phyloP scores from a whole-genome alignment of 2,329 filamentous ascomycete species.

The Fusarium neocosmosporiellum region DNA sequence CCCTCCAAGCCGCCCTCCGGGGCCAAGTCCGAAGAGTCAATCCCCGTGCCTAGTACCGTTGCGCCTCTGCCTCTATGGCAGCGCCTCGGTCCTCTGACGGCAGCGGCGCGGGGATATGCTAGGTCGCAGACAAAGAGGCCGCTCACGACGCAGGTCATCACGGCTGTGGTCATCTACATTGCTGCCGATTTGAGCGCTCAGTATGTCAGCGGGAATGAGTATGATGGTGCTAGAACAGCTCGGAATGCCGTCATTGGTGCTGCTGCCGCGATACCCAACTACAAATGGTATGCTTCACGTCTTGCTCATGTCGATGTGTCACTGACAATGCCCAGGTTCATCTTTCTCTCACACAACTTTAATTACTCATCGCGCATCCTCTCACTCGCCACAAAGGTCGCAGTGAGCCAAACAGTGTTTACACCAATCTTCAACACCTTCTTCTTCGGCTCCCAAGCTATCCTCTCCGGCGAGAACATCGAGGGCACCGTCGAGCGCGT shows the following conservation, averaged over 20 bases:
- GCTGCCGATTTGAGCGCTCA: constrained; percentile 83
- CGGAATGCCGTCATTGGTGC: constrained; percentile 81
- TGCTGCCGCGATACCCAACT: constrained; percentile 79
- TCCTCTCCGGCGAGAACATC: constrained; percentile 75
- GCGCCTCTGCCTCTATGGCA: constrained; percentile 62
- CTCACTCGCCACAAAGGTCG: constrained; percentile 80
- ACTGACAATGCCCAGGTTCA: constrained; percentile 67
- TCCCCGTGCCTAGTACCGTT: constrained; percentile 32
- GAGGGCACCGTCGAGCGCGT: constrained; percentile 77
- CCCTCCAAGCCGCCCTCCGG: constrained; percentile 2
- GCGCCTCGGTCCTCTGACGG: constrained; percentile 67
- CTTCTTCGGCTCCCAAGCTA: constrained; percentile 84
- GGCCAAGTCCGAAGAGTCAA: constrained; percentile 28
- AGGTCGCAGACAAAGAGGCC: constrained; percentile 78
- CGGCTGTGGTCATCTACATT: constrained; percentile 81
- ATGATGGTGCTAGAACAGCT: constrained; percentile 75
- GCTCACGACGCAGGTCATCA: constrained; percentile 82
- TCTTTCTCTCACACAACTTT: constrained; percentile 84
- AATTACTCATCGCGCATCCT: constrained; percentile 81
- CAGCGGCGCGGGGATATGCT: constrained; percentile 69
- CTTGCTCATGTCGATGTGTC: fast-evolving
- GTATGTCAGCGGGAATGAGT: constrained; percentile 69
- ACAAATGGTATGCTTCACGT: constrained; percentile 74
- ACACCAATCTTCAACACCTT: constrained; percentile 86
- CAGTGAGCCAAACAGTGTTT: constrained; percentile 83